Evolutionary conservation across 352 stramenopile species (phyloP).

Genomic region (Phytophthora lateralis): DNA sequence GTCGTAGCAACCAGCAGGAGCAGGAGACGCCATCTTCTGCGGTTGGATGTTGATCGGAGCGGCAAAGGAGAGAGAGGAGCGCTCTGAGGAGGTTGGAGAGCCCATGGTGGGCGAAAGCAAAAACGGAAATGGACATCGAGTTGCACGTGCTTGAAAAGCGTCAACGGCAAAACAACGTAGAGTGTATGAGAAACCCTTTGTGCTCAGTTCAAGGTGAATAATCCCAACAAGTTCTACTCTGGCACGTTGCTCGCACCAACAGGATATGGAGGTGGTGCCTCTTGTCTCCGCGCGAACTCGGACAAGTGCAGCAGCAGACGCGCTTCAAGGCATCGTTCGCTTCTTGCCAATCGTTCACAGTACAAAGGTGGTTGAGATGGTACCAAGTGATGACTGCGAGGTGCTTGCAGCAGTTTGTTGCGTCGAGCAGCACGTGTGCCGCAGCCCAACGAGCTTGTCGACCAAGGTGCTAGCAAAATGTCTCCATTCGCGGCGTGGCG

Average conservation of each 20-base stretch:
- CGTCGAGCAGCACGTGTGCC: conserved; percentile 13
- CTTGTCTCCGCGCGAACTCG: conserved; percentile 3
- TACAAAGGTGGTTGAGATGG: background rate
- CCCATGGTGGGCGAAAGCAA: conserved; percentile 9
- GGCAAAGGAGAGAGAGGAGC: conserved; percentile 14
- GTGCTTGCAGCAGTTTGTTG: conserved; percentile 17
- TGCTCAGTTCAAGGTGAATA: conserved; percentile 7
- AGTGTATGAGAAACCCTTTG: background rate
- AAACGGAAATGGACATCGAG: conserved; percentile 15
- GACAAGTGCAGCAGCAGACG: conserved; percentile 1
- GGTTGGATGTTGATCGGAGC: background rate
- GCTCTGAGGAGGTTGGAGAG: conserved; percentile 12
- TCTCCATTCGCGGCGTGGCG: conserved; percentile 8
- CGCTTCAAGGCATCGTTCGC: background rate
- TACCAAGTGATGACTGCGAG: conserved; percentile 9
- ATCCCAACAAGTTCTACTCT: conserved; percentile 3
- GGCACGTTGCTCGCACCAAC: conserved; percentile 26
- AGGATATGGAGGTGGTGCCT: background rate
- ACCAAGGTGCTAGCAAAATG: conserved; percentile 1
- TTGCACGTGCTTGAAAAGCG: background rate
- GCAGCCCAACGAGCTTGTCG: conserved; percentile 13
- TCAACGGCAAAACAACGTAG: background rate
- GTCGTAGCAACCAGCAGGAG: conserved; percentile 15
- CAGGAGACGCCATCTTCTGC: conserved; percentile 22
- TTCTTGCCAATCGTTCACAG: background rate